Evolutionary conservation across 2,329 filamentous ascomycete genomes (phyloP), one percentile per base, ranked within the genome.

Genomic region (Sporothrix phasma): DNA sequence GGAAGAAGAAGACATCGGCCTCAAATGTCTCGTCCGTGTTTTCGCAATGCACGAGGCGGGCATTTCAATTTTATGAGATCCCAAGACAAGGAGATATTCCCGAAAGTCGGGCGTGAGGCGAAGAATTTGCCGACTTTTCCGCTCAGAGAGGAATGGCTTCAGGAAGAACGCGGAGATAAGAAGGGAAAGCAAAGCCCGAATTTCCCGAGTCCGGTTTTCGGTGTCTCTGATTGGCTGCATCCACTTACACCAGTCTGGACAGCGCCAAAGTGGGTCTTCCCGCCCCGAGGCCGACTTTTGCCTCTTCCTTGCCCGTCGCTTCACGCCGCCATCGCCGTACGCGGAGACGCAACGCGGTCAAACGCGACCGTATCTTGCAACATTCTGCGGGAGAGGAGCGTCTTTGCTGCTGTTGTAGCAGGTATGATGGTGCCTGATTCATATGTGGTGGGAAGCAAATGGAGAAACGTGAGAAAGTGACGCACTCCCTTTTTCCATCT

Each of bases 61-160:
- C 22, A 58, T 29, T 58, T 58, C 17, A 43, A 22, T 43, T 43
- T 58, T 58, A 58, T 29, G 39, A 43, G 13, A 37, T 11, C 39
- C 22, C 6, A 22, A 43, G 5, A 58, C 51, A 39, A 56, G 51
- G 51, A 56, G 51, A 58, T 41, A 58, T 43, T 6, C 17, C 3
- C 1, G 22, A 58, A 58, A 29, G 54, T 58, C 54, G 54, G 54
- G 37, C 24, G 6, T 26, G 31, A 13, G 31, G 2, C n/a, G 10
- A 13, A 24, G 56, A 46, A 59, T 46, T 59, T 59, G 56, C 56
- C 56, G 56, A 59, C 56, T 59, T 59, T 45, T 10, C 15, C 53
- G n/a, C n/a, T n/a, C 10, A 37, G 34, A 37, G 34, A 4, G 34
- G 34, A 3, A 7, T 3, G 34, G 15, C 34, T 10, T 15, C 22